Evolutionary conservation across 495 filamentous ascomycete genomes (phyloP), one percentile per base, ranked within the genome.

Genomic region (Aspergillus campestris): DNA sequence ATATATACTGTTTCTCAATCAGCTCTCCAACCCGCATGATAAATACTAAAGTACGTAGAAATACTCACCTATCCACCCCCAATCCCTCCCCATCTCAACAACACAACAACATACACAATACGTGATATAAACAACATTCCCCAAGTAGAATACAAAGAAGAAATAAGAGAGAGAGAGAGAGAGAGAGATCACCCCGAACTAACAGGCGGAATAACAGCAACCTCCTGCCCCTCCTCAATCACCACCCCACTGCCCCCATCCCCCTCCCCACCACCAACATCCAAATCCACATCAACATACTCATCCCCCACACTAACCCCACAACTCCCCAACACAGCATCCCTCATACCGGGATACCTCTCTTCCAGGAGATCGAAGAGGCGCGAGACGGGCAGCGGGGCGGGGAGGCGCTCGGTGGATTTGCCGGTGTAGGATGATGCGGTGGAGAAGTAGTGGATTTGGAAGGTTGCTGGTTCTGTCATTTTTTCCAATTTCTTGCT

Each of bases 141-240:
- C 32, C 11, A n/a, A 45, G 15, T 27, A 49, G n/a, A 38, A 45
- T 38, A 49, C 2, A 47, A 34, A 28, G 30, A 24, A 24, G 4
- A 24, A 1, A 24, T 24, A 24, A 24, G 4, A 2, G 4, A 24
- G 18, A 24, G 4, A 24, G 18, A 24, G 4, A 24, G 31, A 8
- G 8, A 38, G 40, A 43, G 35, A 12, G 28, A 40, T 59, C 52
- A 73, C 15, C 69, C 69, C 36, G 69, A 73, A 72, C 92, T 97
- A 40, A 97, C 92, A n/a, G 92, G 92, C 29, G 92, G 92, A 49
- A 98, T 96, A 37, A 98, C 83, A 8, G 84, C 94, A 37, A 97
- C 88, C 65, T 98, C 92, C 53, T 92, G 86, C 12, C 89, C 90
- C 14, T 73, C 78, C 45, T 82, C 57, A 48, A 98, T 87, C 35